These are phyloP conservation scores for Cladosporium cucumerinum DNA, from an alignment of 2,329 filamentous ascomycete species.

Conservation along the genomic window DNA sequence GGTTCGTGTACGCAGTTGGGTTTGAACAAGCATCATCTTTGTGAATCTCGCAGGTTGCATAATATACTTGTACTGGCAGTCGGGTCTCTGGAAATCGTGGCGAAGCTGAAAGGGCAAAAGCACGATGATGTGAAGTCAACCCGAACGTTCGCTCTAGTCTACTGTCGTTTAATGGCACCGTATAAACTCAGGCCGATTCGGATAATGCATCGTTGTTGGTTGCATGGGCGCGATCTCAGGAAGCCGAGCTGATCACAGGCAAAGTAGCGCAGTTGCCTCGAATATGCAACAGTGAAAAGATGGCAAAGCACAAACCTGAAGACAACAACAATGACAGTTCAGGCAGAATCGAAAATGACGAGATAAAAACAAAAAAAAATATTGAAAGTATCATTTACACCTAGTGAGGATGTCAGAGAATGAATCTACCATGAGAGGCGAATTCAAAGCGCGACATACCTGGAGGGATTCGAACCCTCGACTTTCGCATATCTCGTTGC, in stretches of 20 bases:
- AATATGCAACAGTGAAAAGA: background rate
- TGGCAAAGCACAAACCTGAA: background rate
- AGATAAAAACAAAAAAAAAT: constrained; percentile 6
- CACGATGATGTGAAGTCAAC: background rate
- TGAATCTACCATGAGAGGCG: constrained; percentile 4
- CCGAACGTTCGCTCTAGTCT: too few species aligned
- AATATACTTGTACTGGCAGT: background rate
- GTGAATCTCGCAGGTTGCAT: background rate
- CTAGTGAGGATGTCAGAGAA: constrained; percentile 16
- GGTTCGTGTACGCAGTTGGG: background rate
- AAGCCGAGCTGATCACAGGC: background rate
- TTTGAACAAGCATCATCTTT: background rate
- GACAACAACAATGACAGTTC: background rate
- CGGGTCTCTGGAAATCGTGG: background rate
- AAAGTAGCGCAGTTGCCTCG: background rate
- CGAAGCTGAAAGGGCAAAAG: background rate
- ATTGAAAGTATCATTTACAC: constrained; percentile 15
- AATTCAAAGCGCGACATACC: constrained; percentile 14
- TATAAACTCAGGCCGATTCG: background rate
- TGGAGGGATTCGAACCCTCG: constrained; percentile 23
- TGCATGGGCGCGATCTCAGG: background rate
- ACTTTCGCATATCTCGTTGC: constrained; percentile 22
- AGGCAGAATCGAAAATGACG: background rate
- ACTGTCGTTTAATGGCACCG: background rate
- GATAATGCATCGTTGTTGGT: background rate